Evolutionary conservation across 805 yeast genomes (phyloP), one percentile per base, ranked within the genome.

Genomic region (Scheffersomyces coipomensis): DNA sequence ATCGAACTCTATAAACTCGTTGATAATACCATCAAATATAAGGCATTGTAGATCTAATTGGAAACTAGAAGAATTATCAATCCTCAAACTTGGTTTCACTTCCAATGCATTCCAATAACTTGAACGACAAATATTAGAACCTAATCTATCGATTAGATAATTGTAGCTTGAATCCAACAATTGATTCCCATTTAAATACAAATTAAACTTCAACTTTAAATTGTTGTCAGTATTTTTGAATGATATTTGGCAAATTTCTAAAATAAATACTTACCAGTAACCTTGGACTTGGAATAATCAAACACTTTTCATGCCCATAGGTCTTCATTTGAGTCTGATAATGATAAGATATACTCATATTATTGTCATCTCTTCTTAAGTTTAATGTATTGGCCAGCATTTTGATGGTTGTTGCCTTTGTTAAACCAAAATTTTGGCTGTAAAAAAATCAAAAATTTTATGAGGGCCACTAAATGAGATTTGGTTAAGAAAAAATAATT

Each of bases 91-190:
- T 5, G 45, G n/a, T 2, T 36, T 29, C 29, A 45, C 44, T 6
- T 38, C 38, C 10, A 50, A 39, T 2, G 38, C 35, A 7, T 37
- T 32, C 51, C 52, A 51, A 15, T 41, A 21, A 7, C 22, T 13
- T 13, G 38, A 21, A 10, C 33, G 32, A 9, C 17, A 12, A 8
- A 45, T 34, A 10, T 29, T 37, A 3, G 16, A 17, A 8, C 52
- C 45, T 7, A 54, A 25, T 10, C 21, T 29, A 13, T 51, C 56
- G 1, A 49, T 13, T n/a, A 49, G 32, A 3, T 35, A 23, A 18
- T 42, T 45, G 29, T 45, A 45, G 27, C 34, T 30, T 11, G 17
- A 15, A 27, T 27, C 30, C 5, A 13, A 27, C 6, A 27, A 10
- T 13, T 27, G 17, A 13, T 13, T 13, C 5, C 18, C 18, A 27